Evolutionary conservation across 306 rosid species (phyloP), one percentile per base, ranked within the genome.

Genomic region (Medicago lupulina): DNA sequence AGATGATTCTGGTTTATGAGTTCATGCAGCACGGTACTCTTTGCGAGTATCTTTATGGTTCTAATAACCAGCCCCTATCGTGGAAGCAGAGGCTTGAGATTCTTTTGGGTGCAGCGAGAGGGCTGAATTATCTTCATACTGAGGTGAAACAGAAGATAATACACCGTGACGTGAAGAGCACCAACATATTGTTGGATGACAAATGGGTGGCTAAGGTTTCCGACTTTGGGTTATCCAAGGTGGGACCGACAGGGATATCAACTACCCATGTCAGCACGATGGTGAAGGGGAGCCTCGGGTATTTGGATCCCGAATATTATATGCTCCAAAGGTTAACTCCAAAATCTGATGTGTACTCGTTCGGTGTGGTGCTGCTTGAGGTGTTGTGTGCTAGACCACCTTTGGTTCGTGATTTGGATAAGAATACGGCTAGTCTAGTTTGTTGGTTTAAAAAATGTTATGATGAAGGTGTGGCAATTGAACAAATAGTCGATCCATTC

Each of bases 341-440:
- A 0, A 88, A 81, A 8, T 76, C 89, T 23, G 28, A 23, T 23
- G 28, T 3, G 89, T 84, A 86, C 76, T 86, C 89, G 0, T 84
- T 82, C 9, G 87, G 92, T 0, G 88, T 88, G 3, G 85, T 86
- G 1, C 59, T 88, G 2, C 82, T 80, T 0, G 92, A 88, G 49
- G 83, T 82, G 0, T 8, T 88, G 4, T 83, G 86, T 23, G 81
- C 47, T 0, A 76, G 87, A 25, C 78, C 88, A 0, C 28, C 28
- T 23, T 23, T 23, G 28, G 28, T 23, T 23, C 28, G 28, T 23
- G 28, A 23, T 23, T 23, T 23, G 28, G 28, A 23, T 23, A 23
- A 23, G 28, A 23, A 23, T 23, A 23, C 28, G 2, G 28, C 28
- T 23, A 23, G 28, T 23, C 28, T 23, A 23, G 28, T 23, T 23